Percentiles rank a stretch among this genome's conserved stretches.
phyloP scores from a whole-genome alignment of 805 yeast genomes.

The Blastobotrys attinorum region DNA sequence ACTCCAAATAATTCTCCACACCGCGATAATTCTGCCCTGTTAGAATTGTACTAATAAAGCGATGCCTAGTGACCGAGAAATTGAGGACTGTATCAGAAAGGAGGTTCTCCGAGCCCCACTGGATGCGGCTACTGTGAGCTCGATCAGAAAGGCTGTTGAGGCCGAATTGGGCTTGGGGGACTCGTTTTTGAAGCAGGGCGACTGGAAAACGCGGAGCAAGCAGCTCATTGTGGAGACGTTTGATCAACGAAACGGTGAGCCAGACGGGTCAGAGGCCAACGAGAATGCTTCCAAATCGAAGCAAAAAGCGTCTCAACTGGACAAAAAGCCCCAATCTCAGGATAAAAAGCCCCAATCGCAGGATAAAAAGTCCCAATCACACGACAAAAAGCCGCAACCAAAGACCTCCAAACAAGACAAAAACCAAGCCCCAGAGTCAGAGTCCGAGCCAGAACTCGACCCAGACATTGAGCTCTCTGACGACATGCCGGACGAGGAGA shows the following conservation, averaged over 20 bases:
- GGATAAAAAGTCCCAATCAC: background rate
- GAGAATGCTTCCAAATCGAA: background rate
- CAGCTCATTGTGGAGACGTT: conserved; percentile 13
- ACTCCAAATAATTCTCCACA: too few species aligned
- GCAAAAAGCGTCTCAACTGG: background rate
- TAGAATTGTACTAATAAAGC: too few species aligned
- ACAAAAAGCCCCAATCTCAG: background rate
- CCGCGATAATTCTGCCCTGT: too few species aligned
- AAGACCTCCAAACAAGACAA: background rate
- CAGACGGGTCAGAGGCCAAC: background rate
- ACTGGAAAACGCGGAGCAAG: conserved; percentile 14
- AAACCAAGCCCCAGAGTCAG: background rate
- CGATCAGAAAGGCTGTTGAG: conserved; percentile 14
- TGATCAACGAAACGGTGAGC: conserved; percentile 1
- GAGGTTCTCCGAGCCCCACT: conserved; percentile 16
- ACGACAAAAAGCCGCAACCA: background rate
- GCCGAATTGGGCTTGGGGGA: conserved; percentile 10
- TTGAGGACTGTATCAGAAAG: background rate
- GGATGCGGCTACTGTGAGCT: conserved; percentile 14
- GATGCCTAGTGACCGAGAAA: background rate
- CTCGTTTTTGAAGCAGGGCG: conserved; percentile 13
- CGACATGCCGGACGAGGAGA: conserved; percentile 1
- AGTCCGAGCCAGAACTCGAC: background rate
- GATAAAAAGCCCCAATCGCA: background rate
- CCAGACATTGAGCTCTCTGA: background rate